phyloP scores from a whole-genome alignment of 2,329 filamentous ascomycete genomes.

The Septoria linicola region DNA sequence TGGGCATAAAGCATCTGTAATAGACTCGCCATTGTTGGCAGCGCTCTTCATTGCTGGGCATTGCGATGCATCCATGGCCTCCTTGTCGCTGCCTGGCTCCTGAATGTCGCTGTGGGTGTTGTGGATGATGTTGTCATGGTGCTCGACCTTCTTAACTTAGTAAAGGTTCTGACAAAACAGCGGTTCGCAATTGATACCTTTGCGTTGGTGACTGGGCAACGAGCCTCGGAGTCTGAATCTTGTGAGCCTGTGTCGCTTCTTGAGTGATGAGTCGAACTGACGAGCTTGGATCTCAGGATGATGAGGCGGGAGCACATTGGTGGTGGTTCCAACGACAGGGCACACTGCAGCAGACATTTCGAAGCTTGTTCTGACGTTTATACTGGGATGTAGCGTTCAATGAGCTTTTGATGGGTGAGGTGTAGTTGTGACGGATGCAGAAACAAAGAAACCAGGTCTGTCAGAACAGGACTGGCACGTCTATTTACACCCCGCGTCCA shows the following conservation, averaged over 20 bases:
- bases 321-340: conserved; percentile 38
- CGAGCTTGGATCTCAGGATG: conserved; percentile 38
- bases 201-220: conserved; percentile 48
- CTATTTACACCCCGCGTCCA: conserved; percentile 9
- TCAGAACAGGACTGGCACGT: not conserved
- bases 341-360: conserved; percentile 25
- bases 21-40: conserved; percentile 39
- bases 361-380: not conserved
- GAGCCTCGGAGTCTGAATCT: conserved; percentile 41
- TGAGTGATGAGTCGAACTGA: conserved; percentile 5
- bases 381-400: not conserved
- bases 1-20: conserved; percentile 47
- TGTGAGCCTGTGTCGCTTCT: not conserved
- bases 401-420: not conserved
- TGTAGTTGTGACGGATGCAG: not conserved
- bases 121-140: conserved; percentile 45
- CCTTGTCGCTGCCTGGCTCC: conserved; percentile 29
- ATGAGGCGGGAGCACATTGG: conserved; percentile 46
- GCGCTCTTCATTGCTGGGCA: conserved; percentile 46
- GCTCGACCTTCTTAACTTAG: conserved; percentile 34
- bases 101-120: conserved; percentile 41
- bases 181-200: conserved; percentile 22
- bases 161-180: too few relatives aligned
- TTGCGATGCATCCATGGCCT: conserved; percentile 38
- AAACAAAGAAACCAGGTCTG: conserved; percentile 3